phyloP scores from a whole-genome alignment of 2,329 filamentous ascomycete species.

The Colletotrichum kahawae region DNA sequence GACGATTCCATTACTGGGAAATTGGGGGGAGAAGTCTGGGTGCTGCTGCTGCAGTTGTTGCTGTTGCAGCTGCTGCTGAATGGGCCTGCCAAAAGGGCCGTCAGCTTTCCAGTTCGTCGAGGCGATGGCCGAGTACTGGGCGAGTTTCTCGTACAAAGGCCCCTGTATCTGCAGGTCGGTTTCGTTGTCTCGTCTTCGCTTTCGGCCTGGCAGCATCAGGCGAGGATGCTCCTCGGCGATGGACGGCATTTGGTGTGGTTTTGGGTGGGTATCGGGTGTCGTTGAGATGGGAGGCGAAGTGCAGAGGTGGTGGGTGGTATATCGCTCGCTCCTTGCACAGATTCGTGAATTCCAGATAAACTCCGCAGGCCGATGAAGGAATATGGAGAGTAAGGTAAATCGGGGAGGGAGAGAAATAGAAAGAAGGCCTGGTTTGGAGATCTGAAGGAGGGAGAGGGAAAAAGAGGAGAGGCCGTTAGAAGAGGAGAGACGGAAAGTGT shows the following conservation, averaged over 20 bases:
- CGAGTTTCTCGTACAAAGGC: conserved; percentile 23
- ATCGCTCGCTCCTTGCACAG: not conserved
- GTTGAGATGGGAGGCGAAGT: not conserved
- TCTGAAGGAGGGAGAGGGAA: not conserved
- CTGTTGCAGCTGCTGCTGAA: conserved; percentile 16
- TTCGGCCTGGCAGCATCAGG: conserved; percentile 12
- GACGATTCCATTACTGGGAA: not conserved
- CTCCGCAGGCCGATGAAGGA: not conserved
- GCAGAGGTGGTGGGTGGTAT: not conserved
- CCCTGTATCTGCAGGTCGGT: conserved; percentile 8
- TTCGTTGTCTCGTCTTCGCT: conserved; percentile 25
- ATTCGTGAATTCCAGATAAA: not conserved
- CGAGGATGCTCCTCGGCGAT: conserved; percentile 23
- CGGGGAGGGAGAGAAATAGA: not conserved
- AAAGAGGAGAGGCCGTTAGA: not conserved
- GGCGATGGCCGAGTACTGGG: conserved; percentile 15
- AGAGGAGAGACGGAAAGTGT: not conserved
- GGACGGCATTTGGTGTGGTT: conserved; percentile 17
- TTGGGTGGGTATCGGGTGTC: not conserved
- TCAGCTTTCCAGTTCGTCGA: conserved; percentile 18
- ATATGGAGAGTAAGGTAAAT: not conserved
- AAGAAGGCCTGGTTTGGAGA: not conserved
- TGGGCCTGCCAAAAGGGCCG: conserved; percentile 19
- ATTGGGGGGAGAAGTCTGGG: not conserved
- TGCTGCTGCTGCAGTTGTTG: conserved; percentile 9